Evolutionary conservation across 768 basidiomycete species (phyloP), one percentile per base, ranked within the genome.

Genomic region (Crucibulum laeve): DNA sequence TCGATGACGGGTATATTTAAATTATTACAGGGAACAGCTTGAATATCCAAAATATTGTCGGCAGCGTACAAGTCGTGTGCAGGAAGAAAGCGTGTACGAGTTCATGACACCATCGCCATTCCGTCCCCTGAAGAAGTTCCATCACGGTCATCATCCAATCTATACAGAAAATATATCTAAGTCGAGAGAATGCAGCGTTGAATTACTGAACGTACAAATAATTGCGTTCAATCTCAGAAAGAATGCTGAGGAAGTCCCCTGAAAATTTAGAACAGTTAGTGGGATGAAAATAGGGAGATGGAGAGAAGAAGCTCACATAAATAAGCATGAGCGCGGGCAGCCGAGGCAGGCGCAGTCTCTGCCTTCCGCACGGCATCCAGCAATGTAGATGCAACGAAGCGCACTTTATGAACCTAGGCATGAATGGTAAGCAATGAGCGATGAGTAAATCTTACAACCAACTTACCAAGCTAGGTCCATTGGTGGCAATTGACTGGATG

Each of bases 211-310:
- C 30, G 25, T 14, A 87, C 84, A 89, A 64, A 71, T 94, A 94
- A 63, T 93, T 89, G 49, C 86, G 73, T 57, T 94, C 92, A 53
- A 95, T 92, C 67, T 94, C 92, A 26, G 85, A 89, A 34, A 95
- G 63, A 51, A 95, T 92, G 40, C 85, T 89, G 21, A 94, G 67
- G 65, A 95, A 95, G 68, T 94, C 91, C 88, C 88, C 90, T 91
- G 53, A 1, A 8, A 54, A 36, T 18, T n/a, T n/a, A n/a, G n/a
- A n/a, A n/a, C n/a, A n/a, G n/a, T n/a, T 30, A 21, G 42, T 40
- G 17, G 37, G 43, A n/a, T 11, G 15, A 34, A 40, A 19, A 21
- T 36, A 48, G 32, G 17, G 15, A 25, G 33, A 38, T 15, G 22
- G 6, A 44, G 25, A 40, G 43, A 43, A 53, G 25, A 39, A 34